Evolutionary conservation across 2,329 filamentous ascomycete genomes (phyloP).

Genomic region (Fusarium circinatum): DNA sequence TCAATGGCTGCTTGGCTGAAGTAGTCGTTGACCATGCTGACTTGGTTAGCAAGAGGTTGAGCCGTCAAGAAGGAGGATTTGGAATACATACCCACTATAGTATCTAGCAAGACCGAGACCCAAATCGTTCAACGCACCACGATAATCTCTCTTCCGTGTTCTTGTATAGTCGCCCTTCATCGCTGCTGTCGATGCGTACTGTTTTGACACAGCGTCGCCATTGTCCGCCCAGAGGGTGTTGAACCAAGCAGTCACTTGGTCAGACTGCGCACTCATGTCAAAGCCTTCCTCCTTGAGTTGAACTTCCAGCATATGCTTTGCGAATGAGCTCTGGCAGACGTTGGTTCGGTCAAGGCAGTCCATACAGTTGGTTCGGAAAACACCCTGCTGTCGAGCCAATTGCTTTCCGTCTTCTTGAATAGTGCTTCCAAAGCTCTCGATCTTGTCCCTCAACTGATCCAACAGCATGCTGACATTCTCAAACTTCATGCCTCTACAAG

Average conservation of each 20-base stretch:
- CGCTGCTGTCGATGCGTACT: slow-evolving; percentile 94
- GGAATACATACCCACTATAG: slow-evolving; percentile 67
- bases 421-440: slow-evolving; percentile 79
- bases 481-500: slow-evolving; percentile 96
- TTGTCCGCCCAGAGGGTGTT: slow-evolving; percentile 98
- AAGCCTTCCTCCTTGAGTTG: slow-evolving; percentile 82
- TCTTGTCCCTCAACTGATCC: slow-evolving; percentile 71
- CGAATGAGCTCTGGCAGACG: slow-evolving; percentile 93
- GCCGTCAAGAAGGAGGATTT: not conserved
- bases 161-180: slow-evolving; percentile 97
- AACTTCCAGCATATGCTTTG: slow-evolving; percentile 80
- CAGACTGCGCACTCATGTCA: slow-evolving; percentile 76
- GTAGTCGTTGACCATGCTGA: slow-evolving; percentile 96
- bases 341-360: slow-evolving; percentile 97
- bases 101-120: slow-evolving; percentile 85
- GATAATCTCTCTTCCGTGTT: slow-evolving; percentile 88
- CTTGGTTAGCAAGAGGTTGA: slow-evolving; percentile 17
- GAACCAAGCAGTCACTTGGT: slow-evolving; percentile 90
- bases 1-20: slow-evolving; percentile 96
- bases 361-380: slow-evolving; percentile 98
- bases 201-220: slow-evolving; percentile 92
- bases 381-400: slow-evolving; percentile 70
- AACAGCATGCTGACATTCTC: slow-evolving; percentile 90
- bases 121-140: slow-evolving; percentile 90
- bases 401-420: slow-evolving; percentile 61